A percentile compares a stretch with the other conserved stretches of the same genome.
These are phyloP conservation scores for Sabuloglossum arenarium DNA, from an alignment of 495 filamentous ascomycete genomes.

Conservation along the genomic window DNA sequence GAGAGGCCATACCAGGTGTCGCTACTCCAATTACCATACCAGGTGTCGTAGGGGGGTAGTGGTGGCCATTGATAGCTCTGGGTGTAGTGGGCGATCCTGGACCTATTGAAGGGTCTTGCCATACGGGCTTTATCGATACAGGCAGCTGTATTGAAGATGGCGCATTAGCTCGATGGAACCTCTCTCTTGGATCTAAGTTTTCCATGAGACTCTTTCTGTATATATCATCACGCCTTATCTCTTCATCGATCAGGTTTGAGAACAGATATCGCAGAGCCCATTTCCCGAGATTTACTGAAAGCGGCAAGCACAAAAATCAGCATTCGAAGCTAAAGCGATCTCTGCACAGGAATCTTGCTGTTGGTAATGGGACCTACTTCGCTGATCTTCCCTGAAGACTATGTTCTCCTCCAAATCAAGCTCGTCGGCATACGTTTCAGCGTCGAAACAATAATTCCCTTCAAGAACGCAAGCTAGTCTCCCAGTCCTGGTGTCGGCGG, in stretches of 20 bases:
- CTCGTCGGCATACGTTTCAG: constrained; percentile 91
- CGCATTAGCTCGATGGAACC: constrained; percentile 29
- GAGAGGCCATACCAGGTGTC: constrained; percentile 32
- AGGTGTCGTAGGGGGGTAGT: constrained; percentile 40
- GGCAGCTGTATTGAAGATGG: constrained; percentile 53
- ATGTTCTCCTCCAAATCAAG: constrained; percentile 44
- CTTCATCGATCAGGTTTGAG: constrained; percentile 68
- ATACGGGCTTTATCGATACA: constrained; percentile 21
- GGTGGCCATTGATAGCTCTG: constrained; percentile 36
- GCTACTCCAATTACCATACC: constrained; percentile 60
- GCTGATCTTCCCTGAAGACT: constrained; percentile 81
- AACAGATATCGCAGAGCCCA: constrained; percentile 94
- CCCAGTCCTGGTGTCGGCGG: constrained; percentile 81
- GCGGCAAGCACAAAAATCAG: constrained; percentile 5
- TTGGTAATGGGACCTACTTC: constrained; percentile 37
- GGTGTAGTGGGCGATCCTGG: constrained; percentile 36
- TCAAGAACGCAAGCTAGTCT: constrained; percentile 78
- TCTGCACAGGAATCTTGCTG: not conserved
- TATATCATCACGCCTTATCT: constrained; percentile 57
- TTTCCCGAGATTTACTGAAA: constrained; percentile 79
- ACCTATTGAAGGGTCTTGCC: constrained; percentile 23
- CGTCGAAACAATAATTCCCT: constrained; percentile 92
- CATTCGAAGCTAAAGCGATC: constrained; percentile 2
- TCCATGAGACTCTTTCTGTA: constrained; percentile 47
- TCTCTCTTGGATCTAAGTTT: constrained; percentile 22